Percentiles rank a stretch among this genome's conserved stretches.
phyloP scores from a whole-genome alignment of 2,329 filamentous ascomycete genomes.

The Juglanconis sp. region DNA sequence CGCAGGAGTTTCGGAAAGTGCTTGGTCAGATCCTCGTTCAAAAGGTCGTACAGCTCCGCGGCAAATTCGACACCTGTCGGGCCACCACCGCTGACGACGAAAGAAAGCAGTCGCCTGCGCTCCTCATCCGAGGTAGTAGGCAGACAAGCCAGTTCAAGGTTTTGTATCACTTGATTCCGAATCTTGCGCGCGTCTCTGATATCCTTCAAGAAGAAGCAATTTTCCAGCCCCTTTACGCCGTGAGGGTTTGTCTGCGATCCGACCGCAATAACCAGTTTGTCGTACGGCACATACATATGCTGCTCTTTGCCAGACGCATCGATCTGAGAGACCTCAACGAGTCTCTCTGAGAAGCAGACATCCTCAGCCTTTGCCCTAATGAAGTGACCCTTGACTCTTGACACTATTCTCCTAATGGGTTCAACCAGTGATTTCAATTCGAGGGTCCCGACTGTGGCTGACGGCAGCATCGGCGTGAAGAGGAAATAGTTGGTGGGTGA shows the following conservation, averaged over 20 bases:
- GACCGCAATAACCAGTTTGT: slow-evolving; percentile 90
- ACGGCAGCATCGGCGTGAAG: slow-evolving; percentile 97
- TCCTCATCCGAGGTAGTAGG: slow-evolving; percentile 89
- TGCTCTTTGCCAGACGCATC: slow-evolving; percentile 69
- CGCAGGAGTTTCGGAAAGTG: slow-evolving; percentile 87
- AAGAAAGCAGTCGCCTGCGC: slow-evolving; percentile 81
- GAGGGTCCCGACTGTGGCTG: slow-evolving; percentile 91
- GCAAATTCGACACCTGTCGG: slow-evolving; percentile 98
- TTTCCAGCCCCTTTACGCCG: slow-evolving; percentile 88
- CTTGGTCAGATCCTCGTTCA: slow-evolving; percentile 86
- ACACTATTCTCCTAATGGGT: slow-evolving; percentile 81
- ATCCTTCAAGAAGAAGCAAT: slow-evolving; percentile 93
- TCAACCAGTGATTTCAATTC: slow-evolving; percentile 90
- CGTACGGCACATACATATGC: slow-evolving; percentile 92
- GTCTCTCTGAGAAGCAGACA: slow-evolving; percentile 85
- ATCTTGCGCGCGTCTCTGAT: slow-evolving; percentile 90
- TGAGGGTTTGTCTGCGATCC: slow-evolving; percentile 92
- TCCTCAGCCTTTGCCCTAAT: slow-evolving; percentile 82
- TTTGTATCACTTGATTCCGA: slow-evolving; percentile 81
- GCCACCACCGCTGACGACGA: slow-evolving; percentile 92
- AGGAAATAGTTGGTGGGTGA: slow-evolving; percentile 96
- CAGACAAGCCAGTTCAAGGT: slow-evolving; percentile 87
- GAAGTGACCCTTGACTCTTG: slow-evolving; percentile 79
- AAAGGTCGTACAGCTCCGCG: slow-evolving; percentile 89
- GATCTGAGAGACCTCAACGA: slow-evolving; percentile 79